Base-by-base conservation (phyloP, 805 yeast genomes). In the Kodamaea restingae region DNA sequence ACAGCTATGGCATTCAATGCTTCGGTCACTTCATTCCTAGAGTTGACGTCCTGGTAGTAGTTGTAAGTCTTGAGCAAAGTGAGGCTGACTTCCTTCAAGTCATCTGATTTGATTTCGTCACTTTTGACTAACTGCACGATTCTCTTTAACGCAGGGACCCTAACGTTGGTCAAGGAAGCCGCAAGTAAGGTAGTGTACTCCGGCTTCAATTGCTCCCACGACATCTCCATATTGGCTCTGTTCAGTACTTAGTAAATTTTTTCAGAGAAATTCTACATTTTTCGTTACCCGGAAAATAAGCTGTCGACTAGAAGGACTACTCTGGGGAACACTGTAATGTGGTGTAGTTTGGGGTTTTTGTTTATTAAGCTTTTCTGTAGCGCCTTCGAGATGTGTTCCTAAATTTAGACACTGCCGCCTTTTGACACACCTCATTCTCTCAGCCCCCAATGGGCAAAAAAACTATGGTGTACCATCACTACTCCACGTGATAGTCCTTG, bases 1-100 rank as follows among this genome's bases (percentile, higher is more conserved):
- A 44, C 38, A 7, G 72, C 46, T 18, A 76, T 58, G 14, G 51
- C 48, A 7, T 56, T 54, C 38, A 81, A 68, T 3, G 71, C 61
- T 10, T 55, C 46, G 21, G 61, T 45, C 4, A 76, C 73, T 33
- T 63, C 58, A 30, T 55, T 53, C 38, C 80, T 65, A 11, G 83
- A 76, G 35, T 54, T 58, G 8, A 60, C 46, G 51, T 81, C 85
- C 45, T 67, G 73, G 44, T 78, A 78, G 49, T 66, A 67, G 34
- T 61, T 58, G 55, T 65, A 79, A 3, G 81, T 72, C 34, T 65
- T 65, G 45, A 80, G 60, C 34, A 80, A 54, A 11, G 47, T 26
- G 7, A 53, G 32, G 12, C 64, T 52, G 27, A 60, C 38, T 9
- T 41, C 43, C 36, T 48, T 48, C 28, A 56, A 47, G 12, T 54